A percentile compares a stretch with the other conserved stretches of the same genome.
Conservation (phyloP, 306 rosid genomes). For the Neltuma alba region DNA sequence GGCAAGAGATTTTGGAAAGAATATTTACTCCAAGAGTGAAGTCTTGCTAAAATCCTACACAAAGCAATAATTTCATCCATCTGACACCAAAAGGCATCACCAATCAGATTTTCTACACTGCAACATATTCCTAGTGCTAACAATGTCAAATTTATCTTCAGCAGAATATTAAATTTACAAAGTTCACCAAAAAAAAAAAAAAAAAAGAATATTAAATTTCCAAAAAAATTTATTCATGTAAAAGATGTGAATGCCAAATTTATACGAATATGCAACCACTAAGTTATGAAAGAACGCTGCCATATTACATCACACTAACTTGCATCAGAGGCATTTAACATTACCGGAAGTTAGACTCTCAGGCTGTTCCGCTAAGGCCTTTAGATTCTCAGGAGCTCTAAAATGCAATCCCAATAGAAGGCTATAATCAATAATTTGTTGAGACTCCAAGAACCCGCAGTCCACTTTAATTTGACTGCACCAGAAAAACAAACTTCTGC, state of each 20-base stretch:
- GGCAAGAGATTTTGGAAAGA: not conserved
- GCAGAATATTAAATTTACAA: not conserved
- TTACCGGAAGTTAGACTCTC: constrained; percentile 44
- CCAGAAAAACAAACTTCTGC: constrained; percentile 36
- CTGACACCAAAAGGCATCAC: not conserved
- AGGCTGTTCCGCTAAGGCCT: constrained; percentile 53
- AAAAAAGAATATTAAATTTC: not conserved
- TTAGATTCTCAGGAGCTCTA: constrained; percentile 91
- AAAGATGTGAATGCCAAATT: not conserved
- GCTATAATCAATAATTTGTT: constrained; percentile 88
- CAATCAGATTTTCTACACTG: not conserved
- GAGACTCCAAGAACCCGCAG: constrained; percentile 89
- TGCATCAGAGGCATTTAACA: constrained; percentile 46
- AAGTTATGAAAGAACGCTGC: constrained; percentile 24
- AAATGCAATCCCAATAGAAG: constrained; percentile 93
- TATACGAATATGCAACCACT: constrained; percentile 12
- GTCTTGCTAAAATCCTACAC: not conserved
- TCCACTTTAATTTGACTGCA: constrained; percentile 84
- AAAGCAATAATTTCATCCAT: not conserved
- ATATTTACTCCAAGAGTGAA: not conserved
- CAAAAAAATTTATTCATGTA: not conserved
- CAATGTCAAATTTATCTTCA: not conserved
- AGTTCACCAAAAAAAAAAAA: too few species aligned
- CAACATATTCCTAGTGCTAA: constrained; percentile 6
- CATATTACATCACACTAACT: constrained; percentile 10